These are phyloP conservation scores for Annona cherimola DNA, from an alignment of 164 flowering plant species.

Conservation along the genomic window DNA sequence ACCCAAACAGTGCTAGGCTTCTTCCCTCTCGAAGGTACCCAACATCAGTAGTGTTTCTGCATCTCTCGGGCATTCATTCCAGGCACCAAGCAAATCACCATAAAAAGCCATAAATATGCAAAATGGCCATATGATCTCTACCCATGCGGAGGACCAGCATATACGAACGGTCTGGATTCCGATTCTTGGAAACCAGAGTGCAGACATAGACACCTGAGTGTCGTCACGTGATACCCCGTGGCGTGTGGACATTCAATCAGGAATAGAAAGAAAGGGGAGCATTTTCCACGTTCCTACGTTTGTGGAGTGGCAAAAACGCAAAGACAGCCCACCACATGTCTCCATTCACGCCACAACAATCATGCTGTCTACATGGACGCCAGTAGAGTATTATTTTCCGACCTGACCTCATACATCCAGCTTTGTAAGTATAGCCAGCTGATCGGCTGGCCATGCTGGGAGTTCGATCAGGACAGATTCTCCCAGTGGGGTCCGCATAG, in stretches of 20 bases:
- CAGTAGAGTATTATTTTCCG: neutral
- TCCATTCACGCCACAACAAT: slow-evolving; percentile 3
- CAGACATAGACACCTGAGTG: neutral
- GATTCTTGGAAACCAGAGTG: no score
- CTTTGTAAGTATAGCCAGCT: no score
- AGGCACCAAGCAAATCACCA: no score
- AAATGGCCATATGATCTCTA: no score
- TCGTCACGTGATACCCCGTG: neutral
- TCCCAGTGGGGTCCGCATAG: neutral
- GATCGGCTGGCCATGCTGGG: neutral
- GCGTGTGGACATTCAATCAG: neutral
- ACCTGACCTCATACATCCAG: neutral
- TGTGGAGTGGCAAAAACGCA: slow-evolving; percentile 11
- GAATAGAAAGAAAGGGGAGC: neutral
- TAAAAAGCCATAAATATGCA: no score
- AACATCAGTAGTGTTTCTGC: no score
- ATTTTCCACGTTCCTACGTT: slow-evolving; percentile 13
- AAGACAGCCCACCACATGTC: neutral
- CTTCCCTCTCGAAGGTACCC: no score
- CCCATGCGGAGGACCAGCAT: neutral
- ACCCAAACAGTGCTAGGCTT: no score
- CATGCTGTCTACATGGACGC: neutral
- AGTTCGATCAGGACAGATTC: neutral
- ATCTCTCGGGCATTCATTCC: no score
- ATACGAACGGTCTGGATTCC: no score